Percentiles rank a stretch among this genome's conserved stretches.
Evolutionary conservation across 768 basidiomycete genomes (phyloP).

Genomic region (Mycena chlorophos): DNA sequence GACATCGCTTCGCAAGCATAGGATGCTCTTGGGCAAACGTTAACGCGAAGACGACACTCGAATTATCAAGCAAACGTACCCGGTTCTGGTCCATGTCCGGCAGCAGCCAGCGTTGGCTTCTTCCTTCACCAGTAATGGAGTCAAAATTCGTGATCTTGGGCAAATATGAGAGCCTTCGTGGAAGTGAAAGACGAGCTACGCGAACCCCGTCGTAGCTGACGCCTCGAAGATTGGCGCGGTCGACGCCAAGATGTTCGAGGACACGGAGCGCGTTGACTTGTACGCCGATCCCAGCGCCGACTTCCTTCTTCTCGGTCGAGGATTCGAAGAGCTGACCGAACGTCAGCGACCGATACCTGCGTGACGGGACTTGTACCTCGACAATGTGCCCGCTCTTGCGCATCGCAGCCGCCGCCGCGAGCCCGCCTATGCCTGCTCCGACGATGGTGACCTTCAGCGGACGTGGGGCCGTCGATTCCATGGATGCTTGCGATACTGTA

Average conservation of each 20-base stretch:
- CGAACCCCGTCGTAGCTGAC: conserved; percentile 4
- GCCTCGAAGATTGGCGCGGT: conserved; percentile 4
- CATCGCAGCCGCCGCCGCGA: not conserved
- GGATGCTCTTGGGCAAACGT: not conserved
- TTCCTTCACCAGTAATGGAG: conserved; percentile 4
- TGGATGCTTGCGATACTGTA: too few species aligned
- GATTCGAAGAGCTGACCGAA: conserved; percentile 20
- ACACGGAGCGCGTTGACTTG: conserved; percentile 10
- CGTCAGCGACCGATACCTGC: too few species aligned
- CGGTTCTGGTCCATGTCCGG: not conserved
- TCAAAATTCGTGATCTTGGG: not conserved
- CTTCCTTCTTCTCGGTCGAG: conserved; percentile 9
- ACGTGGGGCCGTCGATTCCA: not conserved
- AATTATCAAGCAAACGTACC: not conserved
- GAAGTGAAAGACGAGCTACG: not conserved
- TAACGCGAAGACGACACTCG: not conserved
- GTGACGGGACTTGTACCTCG: too few species aligned
- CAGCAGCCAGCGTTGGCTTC: not conserved
- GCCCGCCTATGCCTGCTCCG: conserved; percentile 1
- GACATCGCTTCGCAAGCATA: conserved; percentile 13
- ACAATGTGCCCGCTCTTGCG: not conserved
- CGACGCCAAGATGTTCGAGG: conserved; percentile 11
- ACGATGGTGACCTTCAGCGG: not conserved
- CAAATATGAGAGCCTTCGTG: not conserved
- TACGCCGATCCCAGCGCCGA: conserved; percentile 12